phyloP scores from a whole-genome alignment of 179 eudicot species.

The Patellifolia procumbens region DNA sequence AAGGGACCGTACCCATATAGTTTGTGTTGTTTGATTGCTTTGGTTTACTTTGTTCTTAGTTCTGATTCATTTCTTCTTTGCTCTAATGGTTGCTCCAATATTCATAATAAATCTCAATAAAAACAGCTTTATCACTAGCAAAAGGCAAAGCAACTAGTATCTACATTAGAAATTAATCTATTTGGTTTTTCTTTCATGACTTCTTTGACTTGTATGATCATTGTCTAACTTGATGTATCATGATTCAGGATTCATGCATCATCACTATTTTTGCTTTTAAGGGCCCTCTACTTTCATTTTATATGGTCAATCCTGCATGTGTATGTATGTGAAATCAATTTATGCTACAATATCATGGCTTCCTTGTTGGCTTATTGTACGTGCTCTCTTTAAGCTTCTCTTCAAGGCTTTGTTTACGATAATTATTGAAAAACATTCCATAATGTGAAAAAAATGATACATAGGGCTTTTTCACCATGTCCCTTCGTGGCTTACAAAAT shows the following conservation, averaged over 20 bases:
- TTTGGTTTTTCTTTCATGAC: slow-evolving; percentile 26
- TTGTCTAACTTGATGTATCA: slow-evolving; percentile 29
- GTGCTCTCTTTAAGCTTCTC: neutral
- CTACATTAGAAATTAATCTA: slow-evolving; percentile 1
- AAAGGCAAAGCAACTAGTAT: neutral
- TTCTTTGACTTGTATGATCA: slow-evolving; percentile 11
- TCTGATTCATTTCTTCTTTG: too few relatives aligned
- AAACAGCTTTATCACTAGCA: neutral
- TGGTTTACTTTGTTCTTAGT: too few relatives aligned
- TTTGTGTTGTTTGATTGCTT: too few relatives aligned
- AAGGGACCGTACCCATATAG: too few relatives aligned
- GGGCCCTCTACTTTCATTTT: slow-evolving; percentile 9
- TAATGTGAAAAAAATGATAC: too few relatives aligned
- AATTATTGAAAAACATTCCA: too few relatives aligned
- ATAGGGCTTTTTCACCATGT: too few relatives aligned
- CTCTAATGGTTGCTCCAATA: too few relatives aligned
- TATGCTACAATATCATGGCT: neutral
- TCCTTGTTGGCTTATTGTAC: neutral
- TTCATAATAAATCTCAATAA: too few relatives aligned
- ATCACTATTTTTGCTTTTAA: slow-evolving; percentile 16
- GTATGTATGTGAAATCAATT: neutral
- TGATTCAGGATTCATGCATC: slow-evolving; percentile 16
- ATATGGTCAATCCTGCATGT: slow-evolving; percentile 1
- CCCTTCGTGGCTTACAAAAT: too few relatives aligned
- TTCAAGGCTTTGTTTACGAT: too few relatives aligned